Percentiles rank a stretch among this genome's conserved stretches.
phyloP scores from a whole-genome alignment of 306 rosid genomes.

The Quercus suber region DNA sequence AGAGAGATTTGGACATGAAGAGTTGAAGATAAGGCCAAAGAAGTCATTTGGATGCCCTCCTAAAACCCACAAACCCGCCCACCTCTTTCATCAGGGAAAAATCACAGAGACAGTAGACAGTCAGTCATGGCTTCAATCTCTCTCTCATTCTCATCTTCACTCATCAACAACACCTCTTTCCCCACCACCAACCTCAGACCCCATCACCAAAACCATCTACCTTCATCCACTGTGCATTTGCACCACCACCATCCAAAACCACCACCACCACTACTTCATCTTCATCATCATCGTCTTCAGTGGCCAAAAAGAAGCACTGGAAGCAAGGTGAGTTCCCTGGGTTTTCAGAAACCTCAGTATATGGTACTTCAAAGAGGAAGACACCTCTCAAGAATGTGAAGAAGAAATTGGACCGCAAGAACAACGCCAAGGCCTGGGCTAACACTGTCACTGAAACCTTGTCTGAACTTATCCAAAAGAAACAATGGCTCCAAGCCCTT shows the following conservation, averaged over 20 bases:
- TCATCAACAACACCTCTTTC: slow-evolving; percentile 19
- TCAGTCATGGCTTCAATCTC: slow-evolving; percentile 55
- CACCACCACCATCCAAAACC: slow-evolving; percentile 29
- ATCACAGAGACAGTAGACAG: not conserved
- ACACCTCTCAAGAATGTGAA: slow-evolving; percentile 71
- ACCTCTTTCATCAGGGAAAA: too few species aligned
- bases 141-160: slow-evolving; percentile 67
- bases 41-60: not conserved
- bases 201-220: slow-evolving; percentile 20
- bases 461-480: slow-evolving; percentile 58
- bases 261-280: not conserved
- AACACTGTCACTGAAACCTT: slow-evolving; percentile 89
- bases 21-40: not conserved
- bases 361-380: slow-evolving; percentile 40
- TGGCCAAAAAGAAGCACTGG: slow-evolving; percentile 69
- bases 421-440: slow-evolving; percentile 83
- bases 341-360: slow-evolving; percentile 35
- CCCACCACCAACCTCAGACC: slow-evolving; percentile 13
- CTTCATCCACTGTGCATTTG: slow-evolving; percentile 42
- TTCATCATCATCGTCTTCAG: slow-evolving; percentile 32
- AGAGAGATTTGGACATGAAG: too few species aligned
- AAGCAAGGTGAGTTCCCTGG: slow-evolving; percentile 84
- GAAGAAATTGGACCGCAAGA: slow-evolving; percentile 68
- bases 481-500: slow-evolving; percentile 95
- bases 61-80: not conserved